These are phyloP conservation scores for Craspedostauros australis DNA, from an alignment of 108 stramenopile genomes.

Conservation along the genomic window DNA sequence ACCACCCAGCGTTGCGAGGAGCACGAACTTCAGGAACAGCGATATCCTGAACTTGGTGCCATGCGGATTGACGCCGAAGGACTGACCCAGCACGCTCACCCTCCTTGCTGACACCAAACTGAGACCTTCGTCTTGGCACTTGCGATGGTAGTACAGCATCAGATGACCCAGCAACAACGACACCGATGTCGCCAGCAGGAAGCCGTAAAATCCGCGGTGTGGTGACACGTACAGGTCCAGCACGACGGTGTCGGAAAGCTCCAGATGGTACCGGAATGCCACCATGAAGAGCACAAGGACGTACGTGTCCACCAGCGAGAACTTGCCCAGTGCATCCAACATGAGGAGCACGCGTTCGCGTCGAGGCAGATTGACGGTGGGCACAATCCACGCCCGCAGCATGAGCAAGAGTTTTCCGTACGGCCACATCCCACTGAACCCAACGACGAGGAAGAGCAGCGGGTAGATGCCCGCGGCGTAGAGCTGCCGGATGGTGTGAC, in stretches of 20 bases:
- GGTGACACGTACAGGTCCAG: conserved; percentile 72
- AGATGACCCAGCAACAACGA: conserved; percentile 76
- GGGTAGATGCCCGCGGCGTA: conserved; percentile 79
- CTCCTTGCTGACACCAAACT: no score
- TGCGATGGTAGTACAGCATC: conserved; percentile 74
- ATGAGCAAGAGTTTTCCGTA: conserved; percentile 81
- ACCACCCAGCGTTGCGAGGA: conserved; percentile 5
- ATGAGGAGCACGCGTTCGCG: conserved; percentile 69
- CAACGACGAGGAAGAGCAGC: conserved; percentile 71
- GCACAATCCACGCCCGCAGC: conserved; percentile 59
- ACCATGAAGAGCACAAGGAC: conserved; percentile 87
- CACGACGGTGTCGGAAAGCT: conserved; percentile 27
- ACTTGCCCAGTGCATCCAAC: conserved; percentile 86
- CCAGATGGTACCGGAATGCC: conserved; percentile 83
- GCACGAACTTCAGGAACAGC: conserved; percentile 1
- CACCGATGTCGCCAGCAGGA: conserved; percentile 77
- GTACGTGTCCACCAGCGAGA: conserved; percentile 87
- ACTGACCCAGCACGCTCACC: conserved; percentile 19
- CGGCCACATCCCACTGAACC: conserved; percentile 90
- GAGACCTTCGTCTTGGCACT: not conserved
- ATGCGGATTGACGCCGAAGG: conserved; percentile 10
- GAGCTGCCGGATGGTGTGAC: conserved; percentile 78
- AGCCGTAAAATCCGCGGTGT: conserved; percentile 79
- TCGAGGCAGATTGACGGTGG: conserved; percentile 6
- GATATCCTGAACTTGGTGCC: conserved; percentile 11